Percentiles rank a stretch among this genome's conserved stretches.
phyloP scores from a whole-genome alignment of 176 grass and related monocot species.

The Avena sativa region DNA sequence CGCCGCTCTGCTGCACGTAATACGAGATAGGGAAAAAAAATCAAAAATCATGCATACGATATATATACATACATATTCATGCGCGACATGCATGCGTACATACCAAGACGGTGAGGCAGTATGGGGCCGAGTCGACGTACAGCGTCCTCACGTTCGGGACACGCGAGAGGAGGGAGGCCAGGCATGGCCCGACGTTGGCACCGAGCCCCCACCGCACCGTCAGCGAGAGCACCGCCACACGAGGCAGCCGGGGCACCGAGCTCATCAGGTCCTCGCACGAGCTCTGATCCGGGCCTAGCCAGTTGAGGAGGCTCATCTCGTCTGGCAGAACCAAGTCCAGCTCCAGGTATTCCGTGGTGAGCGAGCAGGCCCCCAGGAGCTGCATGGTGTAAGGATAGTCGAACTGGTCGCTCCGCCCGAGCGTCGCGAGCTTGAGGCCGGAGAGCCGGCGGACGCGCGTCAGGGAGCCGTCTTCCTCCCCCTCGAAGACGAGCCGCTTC shows the following conservation, averaged over 20 bases:
- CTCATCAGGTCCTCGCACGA: background rate
- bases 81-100: background rate
- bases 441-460: constrained; percentile 13
- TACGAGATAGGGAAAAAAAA: background rate
- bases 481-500: background rate
- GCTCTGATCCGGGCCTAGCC: background rate
- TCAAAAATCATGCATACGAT: background rate
- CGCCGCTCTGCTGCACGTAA: background rate
- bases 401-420: background rate
- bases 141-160: background rate
- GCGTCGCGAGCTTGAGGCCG: constrained; percentile 1
- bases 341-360: background rate
- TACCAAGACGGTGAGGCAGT: background rate
- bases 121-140: background rate
- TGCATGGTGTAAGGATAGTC: constrained; percentile 9
- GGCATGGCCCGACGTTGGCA: background rate
- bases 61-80: background rate
- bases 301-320: background rate
- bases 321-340: background rate
- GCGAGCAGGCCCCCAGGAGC: background rate
- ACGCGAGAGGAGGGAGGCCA: background rate
- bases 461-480: background rate
- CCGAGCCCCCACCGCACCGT: background rate
- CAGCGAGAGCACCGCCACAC: background rate
- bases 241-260: background rate